A percentile compares a stretch with the other conserved stretches of the same genome.
Conservation (phyloP, 768 basidiomycete species). For the Trichaptum fuscoviolaceum region DNA sequence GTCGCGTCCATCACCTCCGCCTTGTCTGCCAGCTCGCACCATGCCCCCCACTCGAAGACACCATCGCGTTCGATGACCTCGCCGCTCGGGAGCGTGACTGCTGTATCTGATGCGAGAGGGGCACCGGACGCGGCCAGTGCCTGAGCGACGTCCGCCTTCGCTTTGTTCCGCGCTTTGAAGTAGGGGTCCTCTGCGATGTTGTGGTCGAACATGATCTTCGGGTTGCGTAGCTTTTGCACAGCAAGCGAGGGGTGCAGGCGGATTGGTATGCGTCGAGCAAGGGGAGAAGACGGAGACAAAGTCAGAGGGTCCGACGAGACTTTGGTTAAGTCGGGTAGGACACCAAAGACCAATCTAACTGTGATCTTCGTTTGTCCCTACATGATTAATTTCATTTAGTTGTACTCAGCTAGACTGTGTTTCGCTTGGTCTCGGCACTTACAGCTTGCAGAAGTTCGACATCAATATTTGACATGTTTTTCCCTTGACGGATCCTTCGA, state of each 20-base stretch:
- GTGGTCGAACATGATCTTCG: conserved; percentile 33
- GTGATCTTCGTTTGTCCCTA: conserved; percentile 45
- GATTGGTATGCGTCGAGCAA: conserved; percentile 55
- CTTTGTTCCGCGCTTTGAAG: conserved; percentile 34
- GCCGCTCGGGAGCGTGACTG: conserved; percentile 16
- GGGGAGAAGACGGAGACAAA: conserved; percentile 47
- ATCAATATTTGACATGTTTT: conserved; percentile 49
- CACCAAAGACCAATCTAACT: conserved; percentile 52
- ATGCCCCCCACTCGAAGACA: conserved; percentile 53
- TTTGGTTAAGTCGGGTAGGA: conserved; percentile 30
- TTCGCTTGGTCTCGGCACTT: conserved; percentile 11
- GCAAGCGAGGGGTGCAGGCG: conserved; percentile 46
- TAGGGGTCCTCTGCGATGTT: conserved; percentile 37
- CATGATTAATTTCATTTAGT: neutral
- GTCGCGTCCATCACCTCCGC: conserved; percentile 42
- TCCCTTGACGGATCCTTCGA: conserved; percentile 42
- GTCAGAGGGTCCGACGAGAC: conserved; percentile 20
- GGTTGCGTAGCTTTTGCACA: conserved; percentile 17
- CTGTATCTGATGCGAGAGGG: neutral
- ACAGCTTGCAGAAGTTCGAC: conserved; percentile 60
- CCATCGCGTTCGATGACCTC: conserved; percentile 43
- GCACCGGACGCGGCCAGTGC: too few species aligned
- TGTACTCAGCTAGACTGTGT: too few species aligned
- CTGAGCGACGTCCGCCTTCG: conserved; percentile 23
- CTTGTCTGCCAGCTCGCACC: conserved; percentile 42